Conservation (phyloP, 106 monocot species). For the Dioscorea zingiberensis region DNA sequence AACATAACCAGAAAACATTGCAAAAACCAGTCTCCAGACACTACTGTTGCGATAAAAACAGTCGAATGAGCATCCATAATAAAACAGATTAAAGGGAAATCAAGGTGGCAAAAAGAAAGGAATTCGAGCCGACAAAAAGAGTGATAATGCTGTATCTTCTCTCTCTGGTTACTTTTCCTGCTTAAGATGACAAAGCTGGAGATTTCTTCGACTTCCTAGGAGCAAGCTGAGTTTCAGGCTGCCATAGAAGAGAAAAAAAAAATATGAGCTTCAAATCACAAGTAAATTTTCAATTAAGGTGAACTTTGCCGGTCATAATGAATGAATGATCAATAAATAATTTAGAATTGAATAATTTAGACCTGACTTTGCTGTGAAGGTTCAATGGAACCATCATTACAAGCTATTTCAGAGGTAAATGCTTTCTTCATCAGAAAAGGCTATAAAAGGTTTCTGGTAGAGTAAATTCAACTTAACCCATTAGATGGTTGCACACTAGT, state of each 20-base stretch:
- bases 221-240: conserved; percentile 38
- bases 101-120: background rate
- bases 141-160: no score
- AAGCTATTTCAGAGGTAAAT: no score
- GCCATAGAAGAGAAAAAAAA: background rate
- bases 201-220: conserved; percentile 17
- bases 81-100: background rate
- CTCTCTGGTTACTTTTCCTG: background rate
- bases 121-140: background rate
- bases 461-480: no score
- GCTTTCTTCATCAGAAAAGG: no score
- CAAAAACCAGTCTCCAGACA: background rate
- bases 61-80: background rate
- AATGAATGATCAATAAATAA: no score
- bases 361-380: no score
- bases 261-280: background rate
- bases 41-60: background rate
- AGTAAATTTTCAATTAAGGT: background rate
- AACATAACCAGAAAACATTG: no score
- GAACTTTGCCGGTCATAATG: no score
- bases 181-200: conserved; percentile 21
- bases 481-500: no score
- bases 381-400: no score
- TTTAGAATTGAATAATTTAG: no score
- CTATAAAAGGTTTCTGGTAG: no score